These are phyloP conservation scores for Suillus alpinus DNA, from an alignment of 768 basidiomycete genomes.

Conservation along the genomic window DNA sequence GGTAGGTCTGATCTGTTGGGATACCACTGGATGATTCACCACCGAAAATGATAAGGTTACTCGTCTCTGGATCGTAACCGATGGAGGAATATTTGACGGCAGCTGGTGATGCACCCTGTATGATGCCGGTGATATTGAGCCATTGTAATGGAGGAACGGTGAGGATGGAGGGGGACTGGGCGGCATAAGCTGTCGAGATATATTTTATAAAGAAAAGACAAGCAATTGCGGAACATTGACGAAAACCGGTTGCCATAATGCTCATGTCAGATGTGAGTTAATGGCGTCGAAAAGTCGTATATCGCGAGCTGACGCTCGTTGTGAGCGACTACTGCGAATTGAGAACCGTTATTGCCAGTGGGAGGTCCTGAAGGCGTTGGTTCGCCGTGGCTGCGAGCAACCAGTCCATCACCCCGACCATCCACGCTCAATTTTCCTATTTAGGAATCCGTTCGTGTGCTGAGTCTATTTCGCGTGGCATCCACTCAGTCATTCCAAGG, in stretches of 20 bases:
- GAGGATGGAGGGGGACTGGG: constrained; percentile 53
- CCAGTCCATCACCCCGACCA: constrained; percentile 3
- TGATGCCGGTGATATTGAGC: constrained; percentile 65
- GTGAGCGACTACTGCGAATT: constrained; percentile 19
- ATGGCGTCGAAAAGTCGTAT: constrained; percentile 17
- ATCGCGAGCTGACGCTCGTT: constrained; percentile 25
- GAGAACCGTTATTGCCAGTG: constrained; percentile 8
- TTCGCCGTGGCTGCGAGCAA: constrained; percentile 9
- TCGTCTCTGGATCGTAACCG: constrained; percentile 48
- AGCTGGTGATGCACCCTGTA: constrained; percentile 52
- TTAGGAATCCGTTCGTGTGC: constrained; percentile 2
- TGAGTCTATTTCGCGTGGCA: constrained; percentile 6
- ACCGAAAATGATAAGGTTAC: constrained; percentile 69
- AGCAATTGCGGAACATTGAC: constrained; percentile 10
- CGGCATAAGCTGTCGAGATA: constrained; percentile 31
- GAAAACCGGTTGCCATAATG: constrained; percentile 10
- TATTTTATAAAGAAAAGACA: constrained; percentile 12
- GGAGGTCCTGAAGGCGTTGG: constrained; percentile 10
- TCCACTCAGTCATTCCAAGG: not conserved
- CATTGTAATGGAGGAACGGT: constrained; percentile 47
- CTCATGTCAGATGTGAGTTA: constrained; percentile 22
- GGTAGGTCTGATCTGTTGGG: constrained; percentile 60
- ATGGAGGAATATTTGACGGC: constrained; percentile 72
- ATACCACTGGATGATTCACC: constrained; percentile 69
- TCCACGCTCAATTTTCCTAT: constrained; percentile 5